Evolutionary conservation across 2,329 filamentous ascomycete genomes (phyloP), one percentile per base, ranked within the genome.

Genomic region (Sphaerostilbella broomeana): DNA sequence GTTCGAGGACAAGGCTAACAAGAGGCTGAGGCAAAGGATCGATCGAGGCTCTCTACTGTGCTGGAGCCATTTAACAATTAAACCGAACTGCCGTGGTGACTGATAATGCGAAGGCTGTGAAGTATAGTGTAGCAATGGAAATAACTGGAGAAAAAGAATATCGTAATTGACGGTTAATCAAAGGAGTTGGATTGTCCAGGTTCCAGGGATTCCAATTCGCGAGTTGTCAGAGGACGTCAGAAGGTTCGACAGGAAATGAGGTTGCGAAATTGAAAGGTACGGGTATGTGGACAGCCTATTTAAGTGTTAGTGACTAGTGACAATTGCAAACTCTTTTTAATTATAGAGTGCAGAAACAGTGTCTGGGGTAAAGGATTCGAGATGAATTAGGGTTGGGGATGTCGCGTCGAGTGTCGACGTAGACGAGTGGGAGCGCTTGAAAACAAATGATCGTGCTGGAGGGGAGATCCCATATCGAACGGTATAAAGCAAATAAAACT

Each of bases 41-140:
- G 28, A 37, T 38, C 15, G 38, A 40, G 19, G 20, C 29, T 41
- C 40, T 50, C 52, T 51, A 59, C 36, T 52, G 43, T 42, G 44
- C 48, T 47, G 43, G 43, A 53, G 59, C 60, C 60, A 63, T 63
- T 55, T 58, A 61, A 56, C 41, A 47, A 40, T 41, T 49, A 31
- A 42, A 43, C 35, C 32, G 35, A 46, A 42, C 40, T 36, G 40
- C 48, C 46, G 46, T 50, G 34, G 43, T 45, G 32, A 36, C 28
- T 50, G 44, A 48, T 38, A 35, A 47, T 50, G 36, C 27, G 43
- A 38, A 30, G 19, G 26, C 33, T 30, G 31, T 33, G 28, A 32
- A 25, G 13, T 36, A 24, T 13, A 25, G 22, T 32, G 26, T 24
- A 35, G 33, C 32, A 19, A 38, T 18, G 21, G 25, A 27, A 35